Base-by-base conservation (phyloP, 2,329 filamentous ascomycete species). In the Aspergillus fumigatus region DNA sequence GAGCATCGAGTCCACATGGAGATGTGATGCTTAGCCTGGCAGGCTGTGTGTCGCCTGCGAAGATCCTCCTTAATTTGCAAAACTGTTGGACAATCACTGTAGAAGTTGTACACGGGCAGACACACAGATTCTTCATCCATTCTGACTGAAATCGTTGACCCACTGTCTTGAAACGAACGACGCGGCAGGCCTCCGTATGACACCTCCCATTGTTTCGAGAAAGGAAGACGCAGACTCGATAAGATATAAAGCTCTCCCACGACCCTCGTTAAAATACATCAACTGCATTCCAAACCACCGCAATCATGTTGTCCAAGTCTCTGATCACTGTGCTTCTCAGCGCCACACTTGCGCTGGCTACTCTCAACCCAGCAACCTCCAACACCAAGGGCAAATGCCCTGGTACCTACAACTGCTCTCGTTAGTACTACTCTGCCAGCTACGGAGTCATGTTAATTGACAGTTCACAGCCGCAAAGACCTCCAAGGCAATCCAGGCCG, bases 301-400 rank as follows among this genome's bases (percentile, higher is more conserved):
- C 14, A 41, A 40, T n/a, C 7, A 17, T 40, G 17, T 45, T 52
- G 50, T 19, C 45, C 17, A 41, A 50, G 25, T 55, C 23, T 7
- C 43, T 61, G 25, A n/a, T 61, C 10, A n/a, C 56, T 19, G n/a
- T 64, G 1, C 27, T 64, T 23, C 57, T 62, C 21, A 25, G 50
- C 23, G 60, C 61, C 1, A 55, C 51, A n/a, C 47, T 66, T 25
- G 62, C 64, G 2, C 41, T 54, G 2, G 65, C 65, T 6, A 74
- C 72, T 17, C 66, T 74, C 7, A 65, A 73, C 32, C 70, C 71
- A 1, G 67, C 67, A 14, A 65, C 63, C 0, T 71, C 72, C 7
- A 74, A 74, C 64, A 73, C 70, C 7, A 67, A 74, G 58, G 70
- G 70, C 41, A 70, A 72, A 53, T 72, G 65, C 48, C 71, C 71